Conservation (phyloP, 164 flowering plant species). For the Nymphaea thermarum region DNA sequence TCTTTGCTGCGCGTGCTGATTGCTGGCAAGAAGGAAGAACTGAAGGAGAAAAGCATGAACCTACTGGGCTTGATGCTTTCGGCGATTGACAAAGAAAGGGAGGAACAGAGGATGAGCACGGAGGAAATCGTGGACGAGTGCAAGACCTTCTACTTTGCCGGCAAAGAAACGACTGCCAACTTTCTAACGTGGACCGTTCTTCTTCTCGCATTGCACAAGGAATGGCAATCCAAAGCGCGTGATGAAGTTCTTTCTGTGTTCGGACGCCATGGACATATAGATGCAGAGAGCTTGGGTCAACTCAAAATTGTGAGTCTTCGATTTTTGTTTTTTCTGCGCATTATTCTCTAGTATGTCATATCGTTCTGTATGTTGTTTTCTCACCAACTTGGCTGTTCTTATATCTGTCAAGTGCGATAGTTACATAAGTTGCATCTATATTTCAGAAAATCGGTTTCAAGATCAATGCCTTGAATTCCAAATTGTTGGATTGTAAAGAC, state of each 20-base stretch:
- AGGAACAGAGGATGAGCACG: slow-evolving; percentile 6
- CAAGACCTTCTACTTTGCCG: slow-evolving; percentile 20
- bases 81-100: slow-evolving; percentile 1
- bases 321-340: too few relatives aligned
- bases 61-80: slow-evolving; percentile 27
- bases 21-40: slow-evolving; percentile 8
- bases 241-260: slow-evolving; percentile 12
- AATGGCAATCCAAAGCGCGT: slow-evolving; percentile 19
- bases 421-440: too few relatives aligned
- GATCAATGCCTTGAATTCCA: too few relatives aligned
- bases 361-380: too few relatives aligned
- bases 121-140: slow-evolving; percentile 22
- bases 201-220: slow-evolving; percentile 12
- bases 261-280: slow-evolving; percentile 8
- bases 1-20: slow-evolving; percentile 28
- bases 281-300: slow-evolving; percentile 7
- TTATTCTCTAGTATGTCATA: too few relatives aligned
- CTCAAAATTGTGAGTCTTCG: slow-evolving; percentile 14
- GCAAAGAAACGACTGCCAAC: slow-evolving; percentile 18
- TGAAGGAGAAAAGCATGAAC: slow-evolving; percentile 18
- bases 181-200: slow-evolving; percentile 15
- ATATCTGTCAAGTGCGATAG: too few relatives aligned
- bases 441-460: too few relatives aligned
- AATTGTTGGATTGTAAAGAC: neutral
- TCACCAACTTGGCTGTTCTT: too few relatives aligned